Evolutionary conservation across 2,329 filamentous ascomycete genomes (phyloP).

Genomic region (Leptographium procerum): DNA sequence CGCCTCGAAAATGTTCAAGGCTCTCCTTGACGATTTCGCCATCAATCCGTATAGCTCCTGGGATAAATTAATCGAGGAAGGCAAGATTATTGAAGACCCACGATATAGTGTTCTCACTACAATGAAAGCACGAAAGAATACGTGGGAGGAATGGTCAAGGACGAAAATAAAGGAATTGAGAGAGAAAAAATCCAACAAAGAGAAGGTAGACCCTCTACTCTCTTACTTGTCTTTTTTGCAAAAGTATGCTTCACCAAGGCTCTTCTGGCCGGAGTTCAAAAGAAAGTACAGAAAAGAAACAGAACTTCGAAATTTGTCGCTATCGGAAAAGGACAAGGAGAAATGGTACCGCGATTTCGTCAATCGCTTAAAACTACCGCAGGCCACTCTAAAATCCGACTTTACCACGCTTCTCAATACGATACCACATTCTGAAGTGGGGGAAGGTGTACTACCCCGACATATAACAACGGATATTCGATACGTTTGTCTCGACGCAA

Average conservation of each 20-base stretch:
- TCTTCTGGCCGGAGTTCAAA: slow-evolving; percentile 97
- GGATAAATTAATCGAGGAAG: slow-evolving; percentile 80
- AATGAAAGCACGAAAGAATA: slow-evolving; percentile 70
- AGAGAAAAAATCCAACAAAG: slow-evolving; percentile 60
- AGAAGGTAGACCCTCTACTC: slow-evolving; percentile 73
- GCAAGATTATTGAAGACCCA: slow-evolving; percentile 69
- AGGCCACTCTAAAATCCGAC: slow-evolving; percentile 57
- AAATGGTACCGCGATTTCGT: slow-evolving; percentile 70
- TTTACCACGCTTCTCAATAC: slow-evolving; percentile 53
- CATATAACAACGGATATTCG: slow-evolving; percentile 54
- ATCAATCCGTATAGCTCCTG: slow-evolving; percentile 85
- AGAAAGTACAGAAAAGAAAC: slow-evolving; percentile 76
- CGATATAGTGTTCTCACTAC: slow-evolving; percentile 76
- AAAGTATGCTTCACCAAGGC: slow-evolving; percentile 71
- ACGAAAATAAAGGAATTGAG: slow-evolving; percentile 63
- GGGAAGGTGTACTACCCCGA: slow-evolving; percentile 50
- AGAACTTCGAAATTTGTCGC: slow-evolving; percentile 62
- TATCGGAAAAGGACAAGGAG: slow-evolving; percentile 67
- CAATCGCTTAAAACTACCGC: slow-evolving; percentile 52
- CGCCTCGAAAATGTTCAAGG: slow-evolving; percentile 66
- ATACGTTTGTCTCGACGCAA: slow-evolving; percentile 54
- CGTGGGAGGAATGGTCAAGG: slow-evolving; percentile 73
- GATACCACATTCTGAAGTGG: slow-evolving; percentile 45
- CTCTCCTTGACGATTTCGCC: slow-evolving; percentile 69
- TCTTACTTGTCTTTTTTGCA: slow-evolving; percentile 75